Evolutionary conservation across 1,139 yeast genomes (phyloP), one percentile per base, ranked within the genome.

Genomic region (Protomyces macrosporus): DNA sequence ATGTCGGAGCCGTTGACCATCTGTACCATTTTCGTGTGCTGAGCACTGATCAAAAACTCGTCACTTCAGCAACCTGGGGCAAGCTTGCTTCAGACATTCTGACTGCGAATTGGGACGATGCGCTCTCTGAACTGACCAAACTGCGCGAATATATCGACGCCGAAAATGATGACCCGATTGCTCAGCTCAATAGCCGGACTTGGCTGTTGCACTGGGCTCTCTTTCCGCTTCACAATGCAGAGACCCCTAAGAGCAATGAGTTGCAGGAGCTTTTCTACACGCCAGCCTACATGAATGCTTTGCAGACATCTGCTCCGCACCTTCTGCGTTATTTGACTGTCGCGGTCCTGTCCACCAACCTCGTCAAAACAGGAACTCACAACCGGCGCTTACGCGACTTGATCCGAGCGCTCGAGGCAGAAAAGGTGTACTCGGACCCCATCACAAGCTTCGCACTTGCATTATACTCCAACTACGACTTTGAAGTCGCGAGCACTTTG

Each of bases 271-370:
- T 83, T 57, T 82, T 83, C 73, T 80, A 83, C 72, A 77, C 82
- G 36, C 79, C 86, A 3, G 81, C 85, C 10, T 83, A 83, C 72
- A 74, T 84, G 67, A 81, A 84, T 66, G 81, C 87, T 5, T 83
- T 84, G 71, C 87, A 84, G 74, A 86, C 87, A 36, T 77, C 86
- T 12, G 81, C 85, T 70, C 88, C 88, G 37, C 84, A 88, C 87
- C 76, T 84, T 64, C 73, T 84, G 68, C 80, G 88, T 69, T 84
- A 84, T 71, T 73, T 84, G 66, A 80, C 82, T 40, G 84, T 82
- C 36, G 85, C 86, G 23, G 84, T 84, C 56, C 78, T 84, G 45
- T 51, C 62, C 7, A 52, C 60, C 32, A 42, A 54, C 45, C 59
- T 50, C 42, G 65, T 66, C 9, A 75, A 53, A 71, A 64, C 58